A percentile compares a stretch with the other conserved stretches of the same genome.
These are phyloP conservation scores for Quercus glauca DNA, from an alignment of 306 rosid genomes.

Conservation along the genomic window DNA sequence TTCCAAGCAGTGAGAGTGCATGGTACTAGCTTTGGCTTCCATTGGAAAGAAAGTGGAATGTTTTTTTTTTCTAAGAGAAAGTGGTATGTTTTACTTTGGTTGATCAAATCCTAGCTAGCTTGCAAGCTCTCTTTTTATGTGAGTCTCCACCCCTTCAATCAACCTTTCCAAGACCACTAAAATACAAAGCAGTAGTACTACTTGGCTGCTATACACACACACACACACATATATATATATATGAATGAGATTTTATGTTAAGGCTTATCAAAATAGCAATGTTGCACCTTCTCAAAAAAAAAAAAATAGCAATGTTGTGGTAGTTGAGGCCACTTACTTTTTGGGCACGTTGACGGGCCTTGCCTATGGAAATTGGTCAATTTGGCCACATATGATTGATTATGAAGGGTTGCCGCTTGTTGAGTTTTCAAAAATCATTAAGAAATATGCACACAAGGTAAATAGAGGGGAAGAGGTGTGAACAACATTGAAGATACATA, in stretches of 20 bases:
- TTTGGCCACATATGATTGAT: neutral
- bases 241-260: neutral
- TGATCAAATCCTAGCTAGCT: slow-evolving; percentile 1
- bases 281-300: too few relatives aligned
- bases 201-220: neutral
- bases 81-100: neutral
- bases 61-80: too few relatives aligned
- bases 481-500: neutral
- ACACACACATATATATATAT: too few relatives aligned
- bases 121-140: neutral
- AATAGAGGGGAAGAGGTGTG: neutral
- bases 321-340: neutral
- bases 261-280: neutral
- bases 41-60: neutral
- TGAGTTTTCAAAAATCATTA: neutral
- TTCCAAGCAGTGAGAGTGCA: slow-evolving; percentile 47
- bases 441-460: neutral
- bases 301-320: neutral
- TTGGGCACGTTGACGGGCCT: neutral
- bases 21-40: slow-evolving; percentile 10
- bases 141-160: slow-evolving; percentile 28
- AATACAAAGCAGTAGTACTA: slow-evolving; percentile 8
- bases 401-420: neutral
- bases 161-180: slow-evolving; percentile 25
- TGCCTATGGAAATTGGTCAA: neutral